Percentiles rank a stretch among this genome's conserved stretches.
These are phyloP conservation scores for Cylindrotheca closterium DNA, from an alignment of 108 stramenopile genomes.

Conservation along the genomic window DNA sequence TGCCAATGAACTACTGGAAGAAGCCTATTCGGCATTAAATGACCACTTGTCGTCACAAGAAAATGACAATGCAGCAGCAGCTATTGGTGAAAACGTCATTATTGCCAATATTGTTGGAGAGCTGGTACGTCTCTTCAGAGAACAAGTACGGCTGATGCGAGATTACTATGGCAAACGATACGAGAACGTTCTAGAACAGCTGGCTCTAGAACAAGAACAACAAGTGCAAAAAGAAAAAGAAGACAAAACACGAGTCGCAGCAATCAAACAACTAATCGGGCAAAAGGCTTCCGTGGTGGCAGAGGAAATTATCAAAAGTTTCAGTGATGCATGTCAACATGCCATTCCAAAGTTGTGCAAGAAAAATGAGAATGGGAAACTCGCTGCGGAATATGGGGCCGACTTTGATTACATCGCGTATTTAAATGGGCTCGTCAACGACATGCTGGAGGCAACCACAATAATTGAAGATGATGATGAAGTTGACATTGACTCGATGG, in stretches of 20 bases:
- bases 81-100: conserved; percentile 8
- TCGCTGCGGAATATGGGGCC: too few relatives aligned
- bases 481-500: background rate
- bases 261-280: too few relatives aligned
- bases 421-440: conserved; percentile 62
- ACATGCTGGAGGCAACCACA: conserved; percentile 69
- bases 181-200: conserved; percentile 24
- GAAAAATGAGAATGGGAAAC: background rate
- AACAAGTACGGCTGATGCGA: conserved; percentile 38
- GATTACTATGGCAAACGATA: conserved; percentile 41
- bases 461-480: conserved; percentile 29
- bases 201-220: too few relatives aligned
- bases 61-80: conserved; percentile 11
- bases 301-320: conserved; percentile 50
- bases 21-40: too few relatives aligned
- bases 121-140: conserved; percentile 22
- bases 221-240: conserved; percentile 13
- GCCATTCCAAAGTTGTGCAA: conserved; percentile 55
- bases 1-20: conserved; percentile 37
- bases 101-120: conserved; percentile 25
- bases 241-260: conserved; percentile 19
- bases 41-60: too few relatives aligned
- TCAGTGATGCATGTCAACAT: conserved; percentile 49
- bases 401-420: conserved; percentile 45
- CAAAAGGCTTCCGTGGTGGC: too few relatives aligned